Evolutionary conservation across 352 stramenopile genomes (phyloP), one percentile per base, ranked within the genome.

Genomic region (Globisporangium nagaii): DNA sequence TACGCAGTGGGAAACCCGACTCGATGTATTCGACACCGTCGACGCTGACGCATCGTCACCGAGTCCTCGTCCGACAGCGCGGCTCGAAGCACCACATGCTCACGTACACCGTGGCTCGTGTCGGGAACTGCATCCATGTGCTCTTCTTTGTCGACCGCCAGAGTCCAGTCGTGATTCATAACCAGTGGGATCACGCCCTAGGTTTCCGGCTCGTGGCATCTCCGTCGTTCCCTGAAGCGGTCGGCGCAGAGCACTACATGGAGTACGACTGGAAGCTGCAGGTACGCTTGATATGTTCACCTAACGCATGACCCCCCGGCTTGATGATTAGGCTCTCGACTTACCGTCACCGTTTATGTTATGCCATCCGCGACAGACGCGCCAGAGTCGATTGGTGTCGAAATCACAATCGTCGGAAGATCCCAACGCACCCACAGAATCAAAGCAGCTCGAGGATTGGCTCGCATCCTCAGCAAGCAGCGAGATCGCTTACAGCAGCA

Each of bases 201-300:
- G 78, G 68, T 8, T 71, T 93, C 10, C 62, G 74, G 41, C 72
- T 72, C n/a, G 39, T 86, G 36, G 65, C 69, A 27, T 68, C 63
- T 19, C 41, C 61, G 30, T 79, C 72, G 17, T 68, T 73, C 27
- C 73, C 79, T 13, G 77, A 90, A 47, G 66, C 65, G 8, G 56
- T 92, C 36, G 78, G 71, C 12, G 66, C 67, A 6, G 51, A 77
- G 0, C 73, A 75, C 50, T 82, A 80, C 24, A 69, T 93, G 55
- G 79, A 88, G 46, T 93, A 90, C 50, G 84, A 93, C 50, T 93
- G 84, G 84, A 32, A 17, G 27, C 45, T 84, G 10, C 74, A 82
- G 58, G 66, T 65, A 63, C 46, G 56, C n/a, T 40, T 22, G 13
- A n/a, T 39, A 4, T n/a, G 0, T 39, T 25, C 3, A 1, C 28